phyloP scores from a whole-genome alignment of 768 basidiomycete genomes.

The Pulveroboletus sp. region DNA sequence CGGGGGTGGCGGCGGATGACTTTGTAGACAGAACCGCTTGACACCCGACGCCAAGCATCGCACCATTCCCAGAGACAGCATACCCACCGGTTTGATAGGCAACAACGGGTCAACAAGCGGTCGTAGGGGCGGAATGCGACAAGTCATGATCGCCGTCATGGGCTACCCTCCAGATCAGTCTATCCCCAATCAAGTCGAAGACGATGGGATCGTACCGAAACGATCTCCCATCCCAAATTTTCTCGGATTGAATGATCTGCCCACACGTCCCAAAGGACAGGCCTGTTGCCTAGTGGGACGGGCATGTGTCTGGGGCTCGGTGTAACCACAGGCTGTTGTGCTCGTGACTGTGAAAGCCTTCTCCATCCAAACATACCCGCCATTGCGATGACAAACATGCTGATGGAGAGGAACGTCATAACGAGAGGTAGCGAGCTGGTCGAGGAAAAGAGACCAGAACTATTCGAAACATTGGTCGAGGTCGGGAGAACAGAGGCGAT shows the following conservation, averaged over 20 bases:
- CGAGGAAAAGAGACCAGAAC: constrained; percentile 26
- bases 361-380: constrained; percentile 48
- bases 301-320: background rate
- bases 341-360: constrained; percentile 26
- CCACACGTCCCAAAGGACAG: constrained; percentile 48
- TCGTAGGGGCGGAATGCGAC: background rate
- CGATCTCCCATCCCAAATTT: constrained; percentile 33
- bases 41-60: background rate
- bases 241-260: background rate
- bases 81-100: too few species aligned
- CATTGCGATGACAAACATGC: constrained; percentile 50
- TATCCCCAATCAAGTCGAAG: background rate
- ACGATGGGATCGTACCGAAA: constrained; percentile 35
- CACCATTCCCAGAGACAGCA: background rate
- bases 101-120: too few species aligned
- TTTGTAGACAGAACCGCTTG: background rate
- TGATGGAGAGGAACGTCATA: constrained; percentile 58
- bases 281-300: constrained; percentile 27
- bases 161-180: constrained; percentile 13
- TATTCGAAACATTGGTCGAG: background rate
- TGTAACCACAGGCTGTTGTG: background rate
- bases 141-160: constrained; percentile 19
- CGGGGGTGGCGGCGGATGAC: background rate
- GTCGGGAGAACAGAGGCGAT: background rate
- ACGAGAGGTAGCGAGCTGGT: constrained; percentile 52